Evolutionary conservation across 306 rosid genomes (phyloP), one percentile per base, ranked within the genome.

Genomic region (Malus domestica): DNA sequence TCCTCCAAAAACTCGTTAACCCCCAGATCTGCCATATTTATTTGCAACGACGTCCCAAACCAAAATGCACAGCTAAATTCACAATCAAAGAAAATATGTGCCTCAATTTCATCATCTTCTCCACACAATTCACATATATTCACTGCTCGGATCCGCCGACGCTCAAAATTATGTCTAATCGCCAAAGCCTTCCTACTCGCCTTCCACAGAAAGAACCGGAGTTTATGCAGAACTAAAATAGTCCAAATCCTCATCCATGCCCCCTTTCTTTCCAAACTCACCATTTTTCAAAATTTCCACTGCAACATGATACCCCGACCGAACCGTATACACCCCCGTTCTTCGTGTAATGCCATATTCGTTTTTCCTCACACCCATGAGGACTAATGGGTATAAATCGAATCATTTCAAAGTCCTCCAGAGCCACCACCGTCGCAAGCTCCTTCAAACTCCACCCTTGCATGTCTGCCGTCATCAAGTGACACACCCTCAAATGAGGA

Each of bases 131-230:
- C 18, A 15, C 55, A 49, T 49, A 0, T 49, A 5, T 51, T 51
- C 7, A 0, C 3, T 0, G 18, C 2, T 2, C 5, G 2, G 0
- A 51, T 51, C 16, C 7, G 2, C 7, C 2, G 0, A 0, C 7
- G 5, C 0, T 3, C 57, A 7, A 51, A 10, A 4, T 51, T 51
- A 3, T 14, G 19, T 0, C 57, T 1, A 1, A 51, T 5, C 0
- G 20, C 57, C 57, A 51, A 51, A 4, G 19, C 2, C 2, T 3
- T 4, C 19, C 7, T 51, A 5, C 6, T 0, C 4, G 19, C 16
- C 19, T 51, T 51, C 57, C 57, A 51, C 5, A 13, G 0, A 10
- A 51, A 51, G 0, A 51, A 3, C 19, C 19, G 57, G 2, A 15
- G 19, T 3, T 51, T 51, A 0, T 4, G 16, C 5, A 1, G 57